Evolutionary conservation across 305 asterid genomes (phyloP).

Genomic region (Fraxinus platypoda): DNA sequence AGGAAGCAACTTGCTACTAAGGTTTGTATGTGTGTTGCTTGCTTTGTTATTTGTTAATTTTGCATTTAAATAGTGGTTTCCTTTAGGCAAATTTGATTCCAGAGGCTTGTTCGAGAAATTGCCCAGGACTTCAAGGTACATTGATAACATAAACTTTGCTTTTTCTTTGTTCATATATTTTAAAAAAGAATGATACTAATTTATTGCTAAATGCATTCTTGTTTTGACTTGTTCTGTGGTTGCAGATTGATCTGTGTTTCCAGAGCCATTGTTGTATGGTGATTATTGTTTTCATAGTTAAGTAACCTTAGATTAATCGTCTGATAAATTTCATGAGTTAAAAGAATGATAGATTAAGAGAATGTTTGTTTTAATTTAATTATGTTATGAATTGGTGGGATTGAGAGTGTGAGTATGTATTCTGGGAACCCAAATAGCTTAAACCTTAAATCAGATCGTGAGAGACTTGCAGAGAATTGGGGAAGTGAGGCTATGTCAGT

Average conservation of each 20-base stretch:
- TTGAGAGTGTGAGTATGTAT: constrained; percentile 24
- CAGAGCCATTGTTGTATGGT: constrained; percentile 31
- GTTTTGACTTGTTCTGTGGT: constrained; percentile 1
- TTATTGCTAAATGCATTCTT: background rate
- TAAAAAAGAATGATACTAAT: no score
- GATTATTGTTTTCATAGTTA: no score
- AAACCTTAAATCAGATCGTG: constrained; percentile 19
- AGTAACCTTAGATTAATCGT: no score
- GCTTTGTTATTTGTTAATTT: background rate
- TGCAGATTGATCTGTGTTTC: constrained; percentile 46
- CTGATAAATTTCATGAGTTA: no score
- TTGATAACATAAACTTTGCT: background rate
- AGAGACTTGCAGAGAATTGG: constrained; percentile 29
- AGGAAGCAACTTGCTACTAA: constrained; percentile 98
- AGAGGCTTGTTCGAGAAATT: constrained; percentile 84
- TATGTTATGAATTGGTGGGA: background rate
- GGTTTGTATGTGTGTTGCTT: constrained; percentile 27
- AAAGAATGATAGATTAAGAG: no score
- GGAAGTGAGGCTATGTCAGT: constrained; percentile 30
- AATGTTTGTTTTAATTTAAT: no score
- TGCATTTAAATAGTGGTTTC: background rate
- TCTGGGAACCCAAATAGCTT: constrained; percentile 30
- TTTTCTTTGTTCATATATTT: no score
- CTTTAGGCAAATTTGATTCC: constrained; percentile 33
- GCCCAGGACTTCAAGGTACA: constrained; percentile 78